Evolutionary conservation across 305 asterid genomes (phyloP).

Genomic region (Fraxinus floribunda): DNA sequence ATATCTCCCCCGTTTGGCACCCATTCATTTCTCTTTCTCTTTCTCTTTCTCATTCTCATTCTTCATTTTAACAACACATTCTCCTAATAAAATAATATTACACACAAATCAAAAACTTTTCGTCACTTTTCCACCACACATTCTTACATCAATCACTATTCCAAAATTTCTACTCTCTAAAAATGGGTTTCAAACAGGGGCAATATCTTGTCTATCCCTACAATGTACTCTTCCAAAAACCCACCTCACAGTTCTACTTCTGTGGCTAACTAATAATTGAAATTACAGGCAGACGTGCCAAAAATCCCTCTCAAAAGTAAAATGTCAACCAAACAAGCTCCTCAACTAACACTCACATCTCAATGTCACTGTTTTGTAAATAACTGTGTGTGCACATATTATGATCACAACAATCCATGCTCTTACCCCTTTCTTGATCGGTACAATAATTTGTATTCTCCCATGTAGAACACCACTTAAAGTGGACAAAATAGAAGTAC

Average conservation of each 20-base stretch:
- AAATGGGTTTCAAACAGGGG: too few relatives aligned
- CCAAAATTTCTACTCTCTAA: too few relatives aligned
- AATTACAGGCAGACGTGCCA: neutral
- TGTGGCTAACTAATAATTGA: slow-evolving; percentile 15
- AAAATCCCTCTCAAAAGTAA: slow-evolving; percentile 14
- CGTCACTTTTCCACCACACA: too few relatives aligned
- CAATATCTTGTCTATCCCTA: neutral
- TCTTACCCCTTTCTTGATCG: slow-evolving; percentile 8
- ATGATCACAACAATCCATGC: slow-evolving; percentile 8
- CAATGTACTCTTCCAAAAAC: neutral
- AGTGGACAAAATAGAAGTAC: neutral
- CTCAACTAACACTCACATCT: slow-evolving; percentile 22
- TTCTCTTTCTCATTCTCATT: too few relatives aligned
- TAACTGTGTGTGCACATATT: neutral
- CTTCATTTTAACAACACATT: too few relatives aligned
- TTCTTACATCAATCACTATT: too few relatives aligned
- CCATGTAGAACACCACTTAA: neutral
- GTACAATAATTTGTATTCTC: slow-evolving; percentile 8
- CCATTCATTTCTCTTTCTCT: too few relatives aligned
- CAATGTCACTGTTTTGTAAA: slow-evolving; percentile 1
- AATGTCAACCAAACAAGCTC: neutral
- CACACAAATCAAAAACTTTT: too few relatives aligned
- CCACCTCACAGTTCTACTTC: slow-evolving; percentile 3
- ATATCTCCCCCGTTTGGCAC: too few relatives aligned
- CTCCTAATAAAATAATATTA: too few relatives aligned